Base-by-base conservation (phyloP, 371 early-diverging fungal species). In the Conidiobolus incongruus region DNA sequence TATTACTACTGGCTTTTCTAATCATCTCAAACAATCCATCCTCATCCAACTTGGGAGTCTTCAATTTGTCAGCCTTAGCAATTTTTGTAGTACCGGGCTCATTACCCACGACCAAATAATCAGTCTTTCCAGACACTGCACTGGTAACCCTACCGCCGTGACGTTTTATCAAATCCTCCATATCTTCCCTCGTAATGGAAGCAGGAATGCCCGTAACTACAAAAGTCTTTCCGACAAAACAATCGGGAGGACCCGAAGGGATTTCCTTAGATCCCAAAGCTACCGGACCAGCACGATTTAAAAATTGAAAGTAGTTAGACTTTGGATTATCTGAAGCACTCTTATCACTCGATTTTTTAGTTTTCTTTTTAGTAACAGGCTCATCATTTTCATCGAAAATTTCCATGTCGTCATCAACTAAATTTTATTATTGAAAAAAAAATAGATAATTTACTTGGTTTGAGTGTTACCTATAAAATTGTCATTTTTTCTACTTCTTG, bases 21-120 rank as follows among this genome's bases (percentile, higher is more conserved):
- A 97, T 73, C 22, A 96, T 60, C 3, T 78, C 70, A 19, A 87
- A 65, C 47, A 99, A 77, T 8, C 60, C 77, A 38, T 93, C 87
- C 53, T 99, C 99, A 52, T 83, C 72, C 16, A 99, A 40, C 0
- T 74, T 72, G 41, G 66, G 71, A 23, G 84, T 70, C 1, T 75
- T 72, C 8, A 77, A 38, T 8, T 70, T 56, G 46, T 77, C 65
- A 13, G 87, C 93, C 54, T 94, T 92, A 23, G 72, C 68, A 4
- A 85, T 52, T 59, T 99, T 99, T 17, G 72, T 62, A 32, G 69
- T 75, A 2, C 99, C 99, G 12, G 97, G 81, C 34, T 94, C 94
- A 6, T 84, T 80, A 11, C 94, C 94, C 4, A 78, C 67, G 0
- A 99, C 70, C 16, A 99, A 56, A 59, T 76, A 95, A 1, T 73